A percentile compares a stretch with the other conserved stretches of the same genome.
Evolutionary conservation across 768 basidiomycete genomes (phyloP).

Genomic region (Vararia minispora): DNA sequence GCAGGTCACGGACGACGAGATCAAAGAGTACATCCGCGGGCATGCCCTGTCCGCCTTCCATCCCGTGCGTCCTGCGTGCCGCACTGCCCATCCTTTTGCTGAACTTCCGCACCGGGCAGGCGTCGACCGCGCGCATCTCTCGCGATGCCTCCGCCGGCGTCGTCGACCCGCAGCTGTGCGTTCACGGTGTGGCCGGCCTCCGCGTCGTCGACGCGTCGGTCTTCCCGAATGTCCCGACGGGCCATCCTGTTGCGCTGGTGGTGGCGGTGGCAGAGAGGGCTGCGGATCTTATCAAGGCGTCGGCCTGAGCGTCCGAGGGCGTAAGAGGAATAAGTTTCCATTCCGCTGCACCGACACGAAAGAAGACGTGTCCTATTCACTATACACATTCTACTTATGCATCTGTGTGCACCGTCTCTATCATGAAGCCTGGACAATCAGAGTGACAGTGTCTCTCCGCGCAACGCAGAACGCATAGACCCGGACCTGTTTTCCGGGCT

Average conservation of each 20-base stretch:
- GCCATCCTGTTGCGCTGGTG: slow-evolving; percentile 2
- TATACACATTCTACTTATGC: too few relatives aligned
- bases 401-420: too few relatives aligned
- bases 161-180: slow-evolving; percentile 28
- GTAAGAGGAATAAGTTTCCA: too few relatives aligned
- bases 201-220: slow-evolving; percentile 22
- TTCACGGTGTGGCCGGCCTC: slow-evolving; percentile 33
- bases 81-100: not conserved
- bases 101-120: not conserved
- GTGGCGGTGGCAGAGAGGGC: slow-evolving; percentile 6
- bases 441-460: too few relatives aligned
- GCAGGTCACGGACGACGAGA: slow-evolving; percentile 13
- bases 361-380: too few relatives aligned
- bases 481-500: too few relatives aligned
- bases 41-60: slow-evolving; percentile 15
- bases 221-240: slow-evolving; percentile 3
- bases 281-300: slow-evolving; percentile 8
- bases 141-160: slow-evolving; percentile 21
- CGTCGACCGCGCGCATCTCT: slow-evolving; percentile 9
- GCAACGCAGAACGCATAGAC: too few relatives aligned
- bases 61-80: slow-evolving; percentile 18
- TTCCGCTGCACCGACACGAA: too few relatives aligned
- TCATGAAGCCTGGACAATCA: too few relatives aligned
- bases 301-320: too few relatives aligned
- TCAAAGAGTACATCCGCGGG: slow-evolving; percentile 7